Evolutionary conservation across 345 rosid species (phyloP).

Genomic region (Eucalyptus albens): DNA sequence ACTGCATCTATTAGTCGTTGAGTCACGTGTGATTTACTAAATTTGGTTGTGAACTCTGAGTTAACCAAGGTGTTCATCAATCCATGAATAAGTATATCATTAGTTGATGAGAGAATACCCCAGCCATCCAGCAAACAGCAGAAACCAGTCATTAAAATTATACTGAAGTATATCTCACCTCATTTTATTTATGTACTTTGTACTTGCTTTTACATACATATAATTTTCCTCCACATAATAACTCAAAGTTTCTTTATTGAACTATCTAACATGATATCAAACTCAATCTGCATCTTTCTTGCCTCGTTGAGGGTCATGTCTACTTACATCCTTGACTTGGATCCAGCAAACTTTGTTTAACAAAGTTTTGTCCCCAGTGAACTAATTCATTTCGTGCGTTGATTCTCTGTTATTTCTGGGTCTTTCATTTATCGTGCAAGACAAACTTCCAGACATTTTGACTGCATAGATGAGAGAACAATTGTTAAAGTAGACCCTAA

Average conservation of each 20-base stretch:
- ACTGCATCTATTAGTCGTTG: not conserved
- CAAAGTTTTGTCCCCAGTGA: not conserved
- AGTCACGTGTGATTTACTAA: not conserved
- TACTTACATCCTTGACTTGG: not conserved
- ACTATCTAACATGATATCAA: not conserved
- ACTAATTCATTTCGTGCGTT: not conserved
- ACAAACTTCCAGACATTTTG: not conserved
- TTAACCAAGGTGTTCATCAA: not conserved
- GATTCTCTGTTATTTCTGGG: not conserved
- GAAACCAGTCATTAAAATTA: not conserved
- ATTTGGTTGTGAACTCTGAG: not conserved
- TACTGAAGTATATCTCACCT: not conserved
- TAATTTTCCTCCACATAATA: not conserved
- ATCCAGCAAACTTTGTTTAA: not conserved
- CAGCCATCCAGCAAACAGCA: not conserved
- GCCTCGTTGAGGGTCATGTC: not conserved
- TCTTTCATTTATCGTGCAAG: not conserved
- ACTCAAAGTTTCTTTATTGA: not conserved
- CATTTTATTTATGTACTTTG: not conserved
- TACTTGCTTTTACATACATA: not conserved
- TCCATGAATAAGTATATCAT: not conserved
- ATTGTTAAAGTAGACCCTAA: not conserved
- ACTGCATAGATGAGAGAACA: not conserved
- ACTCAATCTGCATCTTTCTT: not conserved
- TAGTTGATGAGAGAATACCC: not conserved